Evolutionary conservation across 768 basidiomycete species (phyloP).

Genomic region (Podaxis rugospora): DNA sequence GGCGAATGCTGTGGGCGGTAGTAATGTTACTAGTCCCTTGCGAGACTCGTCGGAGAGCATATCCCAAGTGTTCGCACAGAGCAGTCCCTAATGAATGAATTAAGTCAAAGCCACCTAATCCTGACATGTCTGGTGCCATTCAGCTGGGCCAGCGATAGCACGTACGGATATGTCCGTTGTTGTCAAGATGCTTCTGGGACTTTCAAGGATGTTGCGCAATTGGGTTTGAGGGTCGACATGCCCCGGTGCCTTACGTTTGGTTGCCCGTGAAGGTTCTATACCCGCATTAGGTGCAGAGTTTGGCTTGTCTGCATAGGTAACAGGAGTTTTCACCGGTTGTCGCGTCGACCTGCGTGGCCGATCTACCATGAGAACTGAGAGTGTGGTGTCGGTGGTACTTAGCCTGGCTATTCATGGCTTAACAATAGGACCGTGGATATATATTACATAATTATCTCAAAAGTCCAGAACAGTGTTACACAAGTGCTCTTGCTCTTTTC

Average conservation of each 20-base stretch:
- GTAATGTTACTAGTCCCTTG: slow-evolving; percentile 28
- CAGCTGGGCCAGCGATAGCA: slow-evolving; percentile 9
- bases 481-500: neutral
- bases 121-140: slow-evolving; percentile 7
- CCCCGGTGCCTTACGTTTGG: slow-evolving; percentile 26
- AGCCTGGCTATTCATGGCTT: neutral
- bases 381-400: neutral
- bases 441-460: neutral
- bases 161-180: slow-evolving; percentile 48
- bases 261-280: slow-evolving; percentile 12
- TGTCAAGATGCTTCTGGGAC: slow-evolving; percentile 44
- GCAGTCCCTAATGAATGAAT: slow-evolving; percentile 36
- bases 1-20: slow-evolving; percentile 44
- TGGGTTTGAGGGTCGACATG: slow-evolving; percentile 27
- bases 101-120: slow-evolving; percentile 18
- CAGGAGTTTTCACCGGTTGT: slow-evolving; percentile 13
- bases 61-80: slow-evolving; percentile 42
- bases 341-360: slow-evolving; percentile 26
- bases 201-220: slow-evolving; percentile 36
- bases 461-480: no score
- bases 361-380: slow-evolving; percentile 19
- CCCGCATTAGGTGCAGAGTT: slow-evolving; percentile 10
- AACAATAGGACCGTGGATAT: neutral
- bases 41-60: slow-evolving; percentile 40
- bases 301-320: slow-evolving; percentile 7